Base-by-base conservation (phyloP, 169 alveolate species). In the Plasmodium cynomolgi region DNA sequence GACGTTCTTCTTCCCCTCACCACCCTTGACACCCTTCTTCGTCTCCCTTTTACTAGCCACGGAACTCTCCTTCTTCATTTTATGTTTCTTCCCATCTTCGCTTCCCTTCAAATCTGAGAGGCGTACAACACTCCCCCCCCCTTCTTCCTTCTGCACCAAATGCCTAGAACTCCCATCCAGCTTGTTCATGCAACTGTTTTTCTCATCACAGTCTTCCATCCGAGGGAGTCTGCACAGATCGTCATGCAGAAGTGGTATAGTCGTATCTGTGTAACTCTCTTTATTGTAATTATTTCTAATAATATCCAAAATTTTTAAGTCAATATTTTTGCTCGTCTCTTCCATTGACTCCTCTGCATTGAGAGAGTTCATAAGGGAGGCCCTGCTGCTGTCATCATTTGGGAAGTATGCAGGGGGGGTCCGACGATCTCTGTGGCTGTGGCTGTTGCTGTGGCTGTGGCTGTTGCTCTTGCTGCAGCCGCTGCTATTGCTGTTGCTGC, bases 241-340 rank as follows among this genome's bases (percentile, higher is more conserved):
- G 2, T 72, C 50, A 39, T 39, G 47, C 29, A 71, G 15, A 41
- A 84, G 47, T 0, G 92, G 92, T 11, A 84, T 84, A 1, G 92
- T 50, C 3, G 92, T n/a, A 20, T 9, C 20, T 13, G 31, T n/a
- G 33, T 68, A 11, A 29, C 68, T 54, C 37, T 85, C 93, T 17
- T 47, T 50, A 75, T 85, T 75, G 13, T 85, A 75, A 34, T 74
- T 33, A 31, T 85, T 85, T 15, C 81, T 75, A 54, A 74, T 74
- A 29, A 74, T 44, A 15, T 85, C 93, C 29, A 85, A 13, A 29
- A 85, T 85, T 73, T 54, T 85, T 54, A 77, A 33, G 26, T 85
- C 81, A 75, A 54, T 54, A 5, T 85, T n/a, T 47, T 34, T 85
- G 23, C 62, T 73, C 17, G 62, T 33, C 11, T 50, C 50, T 20